phyloP scores from a whole-genome alignment of 2,329 filamentous ascomycete species.

The Colletotrichum sp. region DNA sequence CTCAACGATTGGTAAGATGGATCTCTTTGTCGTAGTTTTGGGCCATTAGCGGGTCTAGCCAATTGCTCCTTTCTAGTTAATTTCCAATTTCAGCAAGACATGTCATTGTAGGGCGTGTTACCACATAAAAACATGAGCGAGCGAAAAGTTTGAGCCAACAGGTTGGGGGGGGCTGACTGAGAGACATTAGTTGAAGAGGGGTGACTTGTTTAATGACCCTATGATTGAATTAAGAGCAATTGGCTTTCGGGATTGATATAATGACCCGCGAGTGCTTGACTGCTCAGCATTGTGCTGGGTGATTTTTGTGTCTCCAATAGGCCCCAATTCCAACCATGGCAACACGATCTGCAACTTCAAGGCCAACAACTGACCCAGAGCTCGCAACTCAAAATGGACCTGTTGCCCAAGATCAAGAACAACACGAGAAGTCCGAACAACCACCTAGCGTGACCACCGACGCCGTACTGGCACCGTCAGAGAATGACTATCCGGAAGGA shows the following conservation, averaged over 20 bases:
- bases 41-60: not conserved
- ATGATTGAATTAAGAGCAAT: not conserved
- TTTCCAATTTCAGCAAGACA: not conserved
- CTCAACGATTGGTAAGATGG: not conserved
- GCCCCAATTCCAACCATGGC: fast-evolving
- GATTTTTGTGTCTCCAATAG: fast-evolving
- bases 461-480: slow-evolving; percentile 9
- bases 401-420: not conserved
- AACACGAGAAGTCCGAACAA: not conserved
- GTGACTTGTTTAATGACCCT: not conserved
- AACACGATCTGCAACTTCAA: not conserved
- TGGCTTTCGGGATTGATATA: not conserved
- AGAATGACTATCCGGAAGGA: slow-evolving; percentile 78
- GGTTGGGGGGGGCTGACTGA: not conserved
- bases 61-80: not conserved
- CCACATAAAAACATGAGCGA: not conserved
- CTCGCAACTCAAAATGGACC: fast-evolving
- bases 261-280: fast-evolving
- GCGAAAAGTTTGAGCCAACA: not conserved
- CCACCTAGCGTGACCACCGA: not conserved
- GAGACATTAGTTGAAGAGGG: not conserved
- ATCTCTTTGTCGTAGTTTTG: not conserved
- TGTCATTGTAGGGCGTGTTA: not conserved
- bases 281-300: not conserved
- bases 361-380: not conserved